These are phyloP conservation scores for Trichophyton equinum DNA, from an alignment of 2,329 filamentous ascomycete genomes.

Conservation along the genomic window DNA sequence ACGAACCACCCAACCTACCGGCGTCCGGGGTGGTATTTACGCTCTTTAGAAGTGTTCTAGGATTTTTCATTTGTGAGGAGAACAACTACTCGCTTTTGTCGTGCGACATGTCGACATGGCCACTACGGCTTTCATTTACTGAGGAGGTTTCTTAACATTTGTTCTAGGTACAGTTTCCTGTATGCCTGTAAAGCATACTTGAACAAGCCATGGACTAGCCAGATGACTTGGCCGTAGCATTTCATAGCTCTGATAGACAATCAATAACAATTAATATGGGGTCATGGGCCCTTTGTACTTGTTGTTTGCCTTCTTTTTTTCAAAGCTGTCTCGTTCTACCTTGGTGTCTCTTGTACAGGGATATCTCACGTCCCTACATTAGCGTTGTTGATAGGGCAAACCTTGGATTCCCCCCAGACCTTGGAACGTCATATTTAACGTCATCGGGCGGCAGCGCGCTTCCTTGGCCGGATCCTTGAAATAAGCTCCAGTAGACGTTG, in stretches of 20 bases:
- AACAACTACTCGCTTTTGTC: background rate
- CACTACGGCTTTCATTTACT: background rate
- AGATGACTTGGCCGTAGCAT: background rate
- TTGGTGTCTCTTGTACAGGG: background rate
- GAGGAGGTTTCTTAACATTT: background rate
- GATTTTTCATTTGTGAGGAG: background rate
- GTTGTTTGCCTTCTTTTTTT: background rate
- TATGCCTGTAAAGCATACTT: background rate
- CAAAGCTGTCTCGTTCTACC: background rate
- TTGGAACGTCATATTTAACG: background rate
- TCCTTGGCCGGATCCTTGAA: background rate
- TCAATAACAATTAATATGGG: background rate
- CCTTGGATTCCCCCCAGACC: background rate
- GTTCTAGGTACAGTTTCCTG: background rate
- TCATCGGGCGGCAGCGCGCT: background rate
- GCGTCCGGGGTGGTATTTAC: background rate
- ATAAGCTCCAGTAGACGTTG: background rate
- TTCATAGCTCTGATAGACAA: conserved; percentile 1
- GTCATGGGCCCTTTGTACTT: background rate
- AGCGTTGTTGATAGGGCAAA: background rate
- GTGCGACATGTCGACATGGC: background rate
- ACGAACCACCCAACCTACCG: background rate
- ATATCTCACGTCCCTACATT: too few relatives aligned
- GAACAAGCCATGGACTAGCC: background rate
- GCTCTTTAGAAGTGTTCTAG: conserved; percentile 1